Base-by-base conservation (phyloP, 2,329 filamentous ascomycete species). In the Claviceps africana region DNA sequence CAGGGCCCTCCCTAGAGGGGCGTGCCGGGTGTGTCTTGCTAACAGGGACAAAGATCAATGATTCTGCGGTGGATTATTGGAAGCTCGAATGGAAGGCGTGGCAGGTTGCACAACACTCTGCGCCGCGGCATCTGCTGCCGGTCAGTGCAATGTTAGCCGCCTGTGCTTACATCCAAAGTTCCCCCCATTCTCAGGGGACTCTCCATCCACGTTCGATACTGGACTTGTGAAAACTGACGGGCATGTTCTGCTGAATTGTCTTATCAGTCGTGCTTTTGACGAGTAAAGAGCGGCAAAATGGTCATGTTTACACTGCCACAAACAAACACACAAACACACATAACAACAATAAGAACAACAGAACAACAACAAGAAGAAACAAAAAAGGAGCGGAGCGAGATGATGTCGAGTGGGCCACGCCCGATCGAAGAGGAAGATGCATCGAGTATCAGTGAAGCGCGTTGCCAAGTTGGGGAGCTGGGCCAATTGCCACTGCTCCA, bases 361-460 rank as follows among this genome's bases (percentile, higher is more conserved):
- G n/a, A n/a, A n/a, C n/a, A 25, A 25, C 3, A 25, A 25, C 3
- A 25, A 25, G 5, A 25, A 25, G 5, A 25, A 25, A 25, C 3
- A 25, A 25, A 25, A 25, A 25, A 25, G 7, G 17, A 98, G 67
- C 86, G 88, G 66, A 95, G 91, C 63, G 93, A 98, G 67, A 85
- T 95, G 60, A 95, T 98, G 52, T 97, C 93, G 1, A 85, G 87
- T 53, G 88, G 88, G 2, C 87, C 90, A 13, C 80, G 83, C 37
- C 74, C 74, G 51, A 70, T 76, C 25, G 83, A 85, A 45, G 76
- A 80, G 37, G 80, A 82, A 46, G 79, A 83, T 51, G 63, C 75
- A 53, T 57, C 71, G 25, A 63, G 60, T 40, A 61, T 67, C 37
- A 64, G n/a, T n/a, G n/a, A n/a, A n/a, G 67, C n/a, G 78, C 76